Percentiles rank a stretch among this genome's conserved stretches.
These are phyloP conservation scores for Podospora comata DNA, from an alignment of 495 filamentous ascomycete genomes.

Conservation along the genomic window DNA sequence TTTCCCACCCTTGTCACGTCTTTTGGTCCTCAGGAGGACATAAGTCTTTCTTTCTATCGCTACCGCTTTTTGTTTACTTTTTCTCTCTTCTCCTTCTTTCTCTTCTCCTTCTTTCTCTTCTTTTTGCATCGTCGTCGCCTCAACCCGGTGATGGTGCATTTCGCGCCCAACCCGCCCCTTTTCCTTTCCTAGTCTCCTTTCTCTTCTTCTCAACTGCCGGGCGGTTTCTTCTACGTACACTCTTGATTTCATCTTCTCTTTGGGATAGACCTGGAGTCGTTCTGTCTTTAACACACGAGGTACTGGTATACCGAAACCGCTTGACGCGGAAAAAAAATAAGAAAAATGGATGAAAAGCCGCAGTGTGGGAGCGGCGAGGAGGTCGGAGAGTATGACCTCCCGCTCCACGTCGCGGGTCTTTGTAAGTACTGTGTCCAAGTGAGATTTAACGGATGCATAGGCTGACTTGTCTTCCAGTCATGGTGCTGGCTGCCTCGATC, in stretches of 20 bases:
- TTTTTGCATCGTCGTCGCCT: constrained; percentile 19
- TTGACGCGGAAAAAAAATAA: constrained; percentile 1
- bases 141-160: constrained; percentile 14
- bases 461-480: constrained; percentile 31
- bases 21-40: constrained; percentile 33
- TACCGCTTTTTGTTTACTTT: constrained; percentile 19
- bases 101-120: constrained; percentile 22
- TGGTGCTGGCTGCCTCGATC: constrained; percentile 40
- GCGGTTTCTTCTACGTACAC: constrained; percentile 20
- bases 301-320: not conserved
- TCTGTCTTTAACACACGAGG: not conserved
- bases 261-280: constrained; percentile 21
- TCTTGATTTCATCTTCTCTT: constrained; percentile 14
- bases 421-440: constrained; percentile 44
- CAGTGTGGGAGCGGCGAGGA: constrained; percentile 43
- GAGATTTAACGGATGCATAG: not conserved
- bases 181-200: constrained; percentile 18
- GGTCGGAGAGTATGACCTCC: constrained; percentile 47
- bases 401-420: constrained; percentile 46
- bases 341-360: constrained; percentile 36
- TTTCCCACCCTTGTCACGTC: constrained; percentile 2
- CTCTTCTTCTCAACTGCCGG: constrained; percentile 27
- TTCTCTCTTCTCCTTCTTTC: constrained; percentile 23
- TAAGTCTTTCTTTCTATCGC: constrained; percentile 33
- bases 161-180: not conserved